Evolutionary conservation across 2,329 filamentous ascomycete species (phyloP).

Genomic region (Penicillium sp.): DNA sequence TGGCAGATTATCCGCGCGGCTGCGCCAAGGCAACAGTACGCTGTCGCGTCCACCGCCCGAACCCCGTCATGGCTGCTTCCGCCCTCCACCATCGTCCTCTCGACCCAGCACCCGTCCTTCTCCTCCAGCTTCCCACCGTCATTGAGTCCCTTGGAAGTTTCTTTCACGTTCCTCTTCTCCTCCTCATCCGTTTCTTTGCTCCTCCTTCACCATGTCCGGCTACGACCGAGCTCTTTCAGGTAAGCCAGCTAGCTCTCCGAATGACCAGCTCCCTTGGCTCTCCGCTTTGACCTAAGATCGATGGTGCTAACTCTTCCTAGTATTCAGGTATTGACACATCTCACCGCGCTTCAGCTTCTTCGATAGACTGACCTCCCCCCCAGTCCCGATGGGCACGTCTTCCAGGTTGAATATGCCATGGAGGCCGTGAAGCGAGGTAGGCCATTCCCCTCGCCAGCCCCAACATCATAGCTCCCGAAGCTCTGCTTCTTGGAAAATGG

Average conservation of each 20-base stretch:
- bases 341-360: conserved; percentile 16
- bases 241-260: conserved; percentile 55
- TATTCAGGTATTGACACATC: conserved; percentile 69
- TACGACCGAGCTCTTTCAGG: conserved; percentile 99
- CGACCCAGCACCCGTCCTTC: conserved; percentile 16
- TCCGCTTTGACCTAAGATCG: conserved; percentile 21
- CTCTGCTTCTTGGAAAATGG: conserved; percentile 22
- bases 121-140: conserved; percentile 7
- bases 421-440: conserved; percentile 97
- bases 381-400: conserved; percentile 98
- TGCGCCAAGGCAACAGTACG: conserved; percentile 28
- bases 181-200: conserved; percentile 5
- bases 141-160: conserved; percentile 2
- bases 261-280: conserved; percentile 34
- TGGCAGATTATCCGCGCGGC: conserved; percentile 10
- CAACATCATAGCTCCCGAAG: conserved; percentile 11
- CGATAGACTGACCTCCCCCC: conserved; percentile 48
- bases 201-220: conserved; percentile 67
- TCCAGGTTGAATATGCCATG: conserved; percentile 98
- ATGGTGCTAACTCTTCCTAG: conserved; percentile 57
- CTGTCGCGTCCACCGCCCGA: conserved; percentile 31
- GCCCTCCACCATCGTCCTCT: conserved; percentile 20
- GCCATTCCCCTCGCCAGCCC: conserved; percentile 11
- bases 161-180: neutral
- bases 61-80: conserved; percentile 28